Conservation (phyloP, 352 stramenopile species). For the Globisporangium rhizosaccharum region DNA sequence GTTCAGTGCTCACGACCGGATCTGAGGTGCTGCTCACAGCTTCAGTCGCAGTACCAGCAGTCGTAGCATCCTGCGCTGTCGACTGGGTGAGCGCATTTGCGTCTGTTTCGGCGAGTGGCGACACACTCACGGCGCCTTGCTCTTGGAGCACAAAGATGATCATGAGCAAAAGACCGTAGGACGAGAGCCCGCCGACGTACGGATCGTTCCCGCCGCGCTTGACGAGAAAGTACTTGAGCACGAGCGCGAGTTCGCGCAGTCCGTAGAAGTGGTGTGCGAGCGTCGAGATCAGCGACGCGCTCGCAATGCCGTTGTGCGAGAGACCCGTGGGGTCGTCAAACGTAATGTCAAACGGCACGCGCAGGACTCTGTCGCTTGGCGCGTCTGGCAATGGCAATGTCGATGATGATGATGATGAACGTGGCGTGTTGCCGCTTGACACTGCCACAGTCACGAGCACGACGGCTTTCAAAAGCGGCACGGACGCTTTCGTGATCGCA, state of each 20-base stretch:
- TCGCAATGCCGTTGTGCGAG: slow-evolving; percentile 71
- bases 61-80: background rate
- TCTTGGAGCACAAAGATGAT: slow-evolving; percentile 61
- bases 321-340: slow-evolving; percentile 62
- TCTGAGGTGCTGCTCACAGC: too few species aligned
- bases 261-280: slow-evolving; percentile 70
- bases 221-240: slow-evolving; percentile 89
- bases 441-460: slow-evolving; percentile 23
- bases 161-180: slow-evolving; percentile 84
- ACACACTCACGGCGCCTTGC: slow-evolving; percentile 41
- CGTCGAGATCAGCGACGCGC: slow-evolving; percentile 58
- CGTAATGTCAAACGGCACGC: slow-evolving; percentile 79
- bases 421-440: background rate
- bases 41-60: too few species aligned
- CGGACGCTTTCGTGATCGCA: slow-evolving; percentile 59
- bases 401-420: background rate
- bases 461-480: slow-evolving; percentile 77
- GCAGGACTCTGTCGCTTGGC: slow-evolving; percentile 12
- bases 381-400: background rate
- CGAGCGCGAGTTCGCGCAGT: slow-evolving; percentile 75
- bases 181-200: slow-evolving; percentile 87
- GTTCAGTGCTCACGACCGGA: background rate
- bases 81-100: background rate
- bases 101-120: background rate
- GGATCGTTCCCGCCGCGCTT: slow-evolving; percentile 85